Evolutionary conservation across 2,329 filamentous ascomycete genomes (phyloP), one percentile per base, ranked within the genome.

Genomic region (Apiospora phragmitis): DNA sequence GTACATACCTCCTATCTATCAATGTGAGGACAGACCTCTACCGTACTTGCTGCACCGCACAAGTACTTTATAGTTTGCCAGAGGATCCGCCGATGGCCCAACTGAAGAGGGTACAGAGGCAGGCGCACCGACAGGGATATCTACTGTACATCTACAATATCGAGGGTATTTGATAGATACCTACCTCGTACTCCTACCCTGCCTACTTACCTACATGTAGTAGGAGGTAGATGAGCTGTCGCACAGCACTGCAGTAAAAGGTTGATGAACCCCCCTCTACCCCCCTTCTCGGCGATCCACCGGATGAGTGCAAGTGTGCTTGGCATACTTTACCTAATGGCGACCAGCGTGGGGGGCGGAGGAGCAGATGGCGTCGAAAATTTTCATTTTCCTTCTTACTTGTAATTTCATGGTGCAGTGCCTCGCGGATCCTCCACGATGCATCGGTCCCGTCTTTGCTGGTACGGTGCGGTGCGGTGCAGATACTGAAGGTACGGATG

Each of bases 301-400:
- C 9, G 51, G 49, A 14, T 18, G 26, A 14, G 2, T 41, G n/a
- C 47, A 38, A 35, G 55, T 24, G 55, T 24, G 32, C 55, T 62
- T 62, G 55, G 55, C 55, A 62, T 38, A 38, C 55, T 62, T 62
- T 62, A 62, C 55, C 55, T 62, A 62, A 62, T 62, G 55, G 55
- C 55, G 55, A 38, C 32, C 32, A 9, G 55, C 55, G 55, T 62
- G 29, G 55, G 55, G 51, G 55, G 55, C 32, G 18, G 55, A 38
- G 55, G 32, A 38, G 55, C 55, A 62, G n/a, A 62, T 38, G 55
- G 55, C 21, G 55, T 38, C 55, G 18, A 62, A 62, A 62, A 62
- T 62, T 62, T 62, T 62, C 38, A 41, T 41, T 9, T 41, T 41
- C n/a, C n/a, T n/a, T n/a, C n/a, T 41, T 12, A 12, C 38, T 41